Evolutionary conservation across 1,284 basidiomycete genomes (phyloP), one percentile per base, ranked within the genome.

Genomic region (Singerocomus inundabilis): DNA sequence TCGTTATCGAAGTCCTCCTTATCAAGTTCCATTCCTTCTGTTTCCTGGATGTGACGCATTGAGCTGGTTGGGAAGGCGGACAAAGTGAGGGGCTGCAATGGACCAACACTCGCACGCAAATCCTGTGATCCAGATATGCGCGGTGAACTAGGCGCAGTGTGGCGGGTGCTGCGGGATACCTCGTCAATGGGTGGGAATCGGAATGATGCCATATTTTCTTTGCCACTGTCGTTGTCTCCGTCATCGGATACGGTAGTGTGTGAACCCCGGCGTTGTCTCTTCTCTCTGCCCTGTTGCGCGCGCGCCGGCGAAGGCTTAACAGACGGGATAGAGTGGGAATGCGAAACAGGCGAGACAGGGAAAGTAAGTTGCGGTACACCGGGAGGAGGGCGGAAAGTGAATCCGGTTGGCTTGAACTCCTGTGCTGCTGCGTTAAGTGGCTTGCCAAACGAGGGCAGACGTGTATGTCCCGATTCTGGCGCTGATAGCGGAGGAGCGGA

Each of bases 321-420:
- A 13, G 64, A 62, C 1, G 65, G 61, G 4, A 69, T 59, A 4
- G 76, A 70, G 5, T 73, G 60, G 12, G 70, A 63, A 15, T 63
- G 70, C 39, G 67, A 67, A 62, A 51, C 34, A 46, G 66, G 63
- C 11, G 70, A 57, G 12, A 56, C 46, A 32, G 70, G 66, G 52
- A 70, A 60, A 31, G 75, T 62, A 64, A 88, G 74, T 49, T 79
- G 75, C 12, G 85, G 85, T 3, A 81, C 79, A 42, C 79, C 83
- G 5, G 78, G 66, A 6, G 88, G 85, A 26, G 82, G 78, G 25
- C 76, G 76, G 79, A 91, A 91, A 7, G 80, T 88, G 69, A 91
- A 91, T 29, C 64, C 64, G 7, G 52, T 29, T 15, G 88, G 88
- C 63, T 84, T 90, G 69, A 91, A 91, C 64, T 90, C 89, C n/a